Evolutionary conservation across 208 protist genomes (phyloP).

Genomic region (Hexamita inflata): DNA sequence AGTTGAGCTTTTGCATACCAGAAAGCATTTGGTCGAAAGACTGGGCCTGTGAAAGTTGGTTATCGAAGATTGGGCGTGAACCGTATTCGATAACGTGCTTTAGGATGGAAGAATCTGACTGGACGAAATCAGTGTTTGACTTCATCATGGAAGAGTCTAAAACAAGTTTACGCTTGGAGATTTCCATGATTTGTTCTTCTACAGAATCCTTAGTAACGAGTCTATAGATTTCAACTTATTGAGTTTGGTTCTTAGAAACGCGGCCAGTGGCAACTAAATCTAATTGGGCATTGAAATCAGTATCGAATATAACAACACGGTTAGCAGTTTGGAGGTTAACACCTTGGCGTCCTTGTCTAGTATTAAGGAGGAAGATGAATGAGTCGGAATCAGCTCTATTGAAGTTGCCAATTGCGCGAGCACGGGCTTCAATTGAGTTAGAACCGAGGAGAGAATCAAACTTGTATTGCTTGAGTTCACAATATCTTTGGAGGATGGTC

Average conservation of each 20-base stretch:
- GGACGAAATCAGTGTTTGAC: no score
- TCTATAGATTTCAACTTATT: conserved; percentile 73
- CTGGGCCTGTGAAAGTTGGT: no score
- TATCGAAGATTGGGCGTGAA: no score
- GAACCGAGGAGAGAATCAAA: conserved; percentile 37
- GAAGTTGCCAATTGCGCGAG: conserved; percentile 35
- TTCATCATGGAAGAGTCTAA: conserved; percentile 76
- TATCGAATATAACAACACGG: conserved; percentile 76
- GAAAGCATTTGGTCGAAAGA: no score
- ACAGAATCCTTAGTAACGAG: conserved; percentile 71
- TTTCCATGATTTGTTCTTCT: conserved; percentile 74
- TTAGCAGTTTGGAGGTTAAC: conserved; percentile 55
- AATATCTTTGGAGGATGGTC: conserved; percentile 38
- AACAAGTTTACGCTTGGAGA: conserved; percentile 68
- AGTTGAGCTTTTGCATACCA: no score
- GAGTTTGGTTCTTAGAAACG: conserved; percentile 73
- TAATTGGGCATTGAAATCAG: conserved; percentile 88
- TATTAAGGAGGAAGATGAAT: conserved; percentile 53
- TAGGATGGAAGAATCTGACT: background rate
- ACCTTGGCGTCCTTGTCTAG: conserved; percentile 59
- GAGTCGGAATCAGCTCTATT: conserved; percentile 15
- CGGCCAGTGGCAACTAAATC: conserved; percentile 82
- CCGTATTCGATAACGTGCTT: background rate
- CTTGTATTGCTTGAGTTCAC: conserved; percentile 19
- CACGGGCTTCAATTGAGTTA: conserved; percentile 22